Base-by-base conservation (phyloP, 2,329 filamentous ascomycete genomes). In the Aspergillus hortae region DNA sequence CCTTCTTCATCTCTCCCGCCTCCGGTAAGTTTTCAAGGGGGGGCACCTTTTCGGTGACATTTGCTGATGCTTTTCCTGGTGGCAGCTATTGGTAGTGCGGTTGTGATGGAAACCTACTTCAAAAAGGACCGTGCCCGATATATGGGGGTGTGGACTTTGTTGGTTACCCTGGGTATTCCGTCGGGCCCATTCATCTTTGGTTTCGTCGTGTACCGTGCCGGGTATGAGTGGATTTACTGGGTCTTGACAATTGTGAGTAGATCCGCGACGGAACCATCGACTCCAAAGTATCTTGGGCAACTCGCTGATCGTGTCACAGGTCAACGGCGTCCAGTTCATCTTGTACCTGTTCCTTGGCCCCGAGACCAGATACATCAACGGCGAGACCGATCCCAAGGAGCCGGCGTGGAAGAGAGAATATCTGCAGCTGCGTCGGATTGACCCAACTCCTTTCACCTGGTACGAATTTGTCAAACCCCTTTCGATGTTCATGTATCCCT, bases 171-270 rank as follows among this genome's bases (percentile, higher is more conserved):
- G 10, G 78, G 78, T 32, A 73, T 77, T 14, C 77, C 77, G 1
- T 60, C 70, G 25, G 67, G 67, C 1, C 68, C 68, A 9, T 69
- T 71, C 46, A 62, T 71, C n/a, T 68, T 71, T 14, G 67, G 68
- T 1, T 70, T 71, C 36, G 80, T 84, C 1, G 75, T 77, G 1
- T 69, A 78, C 51, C 74, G 78, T 14, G 74, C 76, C n/a, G 77
- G 79, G 0, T 83, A 80, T 53, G 71, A 77, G 7, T 84, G 81
- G 81, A 82, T 84, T 42, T 84, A 80, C 65, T 84, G 77, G 74
- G 75, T 79, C 21, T 68, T 84, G 7, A 79, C 80, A 5, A 83
- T 84, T 36, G 77, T 80, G 60, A 68, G 72, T 48, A 27, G 27
- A 2, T 19, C 19, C n/a, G 30, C 45, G 19, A 3, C 38, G n/a